A percentile compares a stretch with the other conserved stretches of the same genome.
These are phyloP conservation scores for Dictyostelium purpureum DNA, from an alignment of 78 protist species.

Conservation along the genomic window DNA sequence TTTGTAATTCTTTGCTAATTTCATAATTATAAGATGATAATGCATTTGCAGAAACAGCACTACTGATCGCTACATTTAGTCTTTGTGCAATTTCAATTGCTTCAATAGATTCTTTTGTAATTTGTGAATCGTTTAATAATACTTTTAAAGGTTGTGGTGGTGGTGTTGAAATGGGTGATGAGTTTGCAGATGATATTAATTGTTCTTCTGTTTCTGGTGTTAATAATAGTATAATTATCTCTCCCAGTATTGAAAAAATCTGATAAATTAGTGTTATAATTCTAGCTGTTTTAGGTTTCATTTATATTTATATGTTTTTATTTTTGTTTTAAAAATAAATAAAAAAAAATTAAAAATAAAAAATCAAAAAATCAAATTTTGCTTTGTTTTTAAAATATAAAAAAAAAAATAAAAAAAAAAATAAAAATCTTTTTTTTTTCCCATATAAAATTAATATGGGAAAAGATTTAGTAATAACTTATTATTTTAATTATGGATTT, in stretches of 20 bases:
- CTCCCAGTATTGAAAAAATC: slow-evolving; percentile 3
- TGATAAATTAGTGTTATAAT: not conserved
- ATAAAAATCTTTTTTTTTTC: not conserved
- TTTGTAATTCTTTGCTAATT: not conserved
- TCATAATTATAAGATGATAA: not conserved
- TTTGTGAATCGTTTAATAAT: not conserved
- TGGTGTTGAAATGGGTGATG: slow-evolving; percentile 4
- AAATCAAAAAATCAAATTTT: not conserved
- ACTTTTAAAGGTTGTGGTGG: not conserved
- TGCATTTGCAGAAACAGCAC: not conserved
- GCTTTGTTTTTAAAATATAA: too few species aligned
- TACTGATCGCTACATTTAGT: not conserved
- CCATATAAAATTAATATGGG: too few species aligned
- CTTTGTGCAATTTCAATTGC: not conserved
- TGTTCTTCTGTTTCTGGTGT: not conserved
- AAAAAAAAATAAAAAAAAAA: not conserved
- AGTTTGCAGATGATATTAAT: not conserved
- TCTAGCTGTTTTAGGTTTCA: not conserved
- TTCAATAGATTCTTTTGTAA: not conserved
- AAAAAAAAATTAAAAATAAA: not conserved
- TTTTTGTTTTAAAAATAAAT: not conserved
- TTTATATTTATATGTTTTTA: not conserved
- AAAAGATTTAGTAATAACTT: not conserved
- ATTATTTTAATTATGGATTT: not conserved
- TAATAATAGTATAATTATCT: not conserved